Evolutionary conservation across 2,329 filamentous ascomycete genomes (phyloP), one percentile per base, ranked within the genome.

Genomic region (Fusarium penzigii): DNA sequence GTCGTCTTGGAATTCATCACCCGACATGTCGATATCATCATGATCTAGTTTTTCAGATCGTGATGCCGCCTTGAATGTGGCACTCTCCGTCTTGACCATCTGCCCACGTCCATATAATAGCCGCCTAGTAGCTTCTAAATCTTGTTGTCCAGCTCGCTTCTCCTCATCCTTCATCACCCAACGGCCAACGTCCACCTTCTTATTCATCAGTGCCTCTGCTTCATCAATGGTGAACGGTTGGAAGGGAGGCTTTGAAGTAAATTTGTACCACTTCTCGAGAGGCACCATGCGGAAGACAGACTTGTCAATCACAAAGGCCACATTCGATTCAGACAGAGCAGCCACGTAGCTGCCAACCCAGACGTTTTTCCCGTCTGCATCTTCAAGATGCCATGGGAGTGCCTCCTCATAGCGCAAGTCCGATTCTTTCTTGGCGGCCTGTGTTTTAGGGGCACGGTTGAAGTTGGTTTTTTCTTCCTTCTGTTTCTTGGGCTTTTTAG

Each of bases 201-300:
- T 88, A 53, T 82, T 85, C 87, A 96, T 91, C 51, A 86, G 79
- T 49, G 87, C 87, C 69, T 97, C 92, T 0, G 90, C 90, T 68
- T 96, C 87, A 56, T 96, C 92, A 11, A 92, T 85, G 1, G 85
- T 87, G 70, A 92, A 83, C 0, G 85, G 81, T 67, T 88, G 86
- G 67, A 94, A 93, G 11, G 87, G 83, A 49, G 90, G 89, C 68
- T 93, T 93, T 41, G 87, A 81, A 5, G 83, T 86, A 68, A 96
- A 95, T 50, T 85, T 89, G 75, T 99, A 99, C 87, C 90, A 97
- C 67, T 97, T 96, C 72, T 99, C 93, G 16, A 97, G 75, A 0
- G 95, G 95, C 3, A 96, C 80, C 85, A 97, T 89, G 52, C 87
- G 86, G 68, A 96, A 94, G 44, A 81, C 84, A 2, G 79, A 79